Evolutionary conservation across 352 stramenopile genomes (phyloP).

Genomic region (Phytophthora idaei): DNA sequence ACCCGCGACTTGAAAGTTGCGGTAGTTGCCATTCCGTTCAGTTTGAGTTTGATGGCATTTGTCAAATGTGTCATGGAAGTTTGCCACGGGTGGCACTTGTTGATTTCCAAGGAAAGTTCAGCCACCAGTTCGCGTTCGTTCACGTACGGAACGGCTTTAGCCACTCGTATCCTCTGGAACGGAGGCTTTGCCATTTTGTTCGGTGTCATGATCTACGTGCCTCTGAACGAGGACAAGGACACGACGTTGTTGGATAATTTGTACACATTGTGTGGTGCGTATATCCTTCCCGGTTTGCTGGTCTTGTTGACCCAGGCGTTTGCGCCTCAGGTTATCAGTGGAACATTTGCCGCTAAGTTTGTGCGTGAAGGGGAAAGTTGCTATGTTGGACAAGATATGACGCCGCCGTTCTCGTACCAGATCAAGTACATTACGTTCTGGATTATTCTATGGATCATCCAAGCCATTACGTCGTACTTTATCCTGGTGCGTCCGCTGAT

Average conservation of each 20-base stretch:
- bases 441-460: slow-evolving; percentile 60
- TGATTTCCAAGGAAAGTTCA: slow-evolving; percentile 54
- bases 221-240: slow-evolving; percentile 51
- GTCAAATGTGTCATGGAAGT: slow-evolving; percentile 73
- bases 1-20: slow-evolving; percentile 61
- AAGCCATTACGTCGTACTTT: slow-evolving; percentile 70
- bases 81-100: slow-evolving; percentile 68
- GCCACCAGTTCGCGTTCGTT: slow-evolving; percentile 61
- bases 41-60: slow-evolving; percentile 52
- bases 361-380: slow-evolving; percentile 73
- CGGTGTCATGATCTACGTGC: slow-evolving; percentile 66
- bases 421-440: slow-evolving; percentile 76
- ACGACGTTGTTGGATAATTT: slow-evolving; percentile 53
- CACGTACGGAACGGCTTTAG: slow-evolving; percentile 60
- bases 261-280: slow-evolving; percentile 46
- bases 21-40: slow-evolving; percentile 55
- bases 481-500: slow-evolving; percentile 69
- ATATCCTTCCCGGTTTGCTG: slow-evolving; percentile 54
- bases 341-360: slow-evolving; percentile 73
- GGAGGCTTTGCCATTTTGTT: slow-evolving; percentile 62
- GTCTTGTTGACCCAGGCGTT: slow-evolving; percentile 60
- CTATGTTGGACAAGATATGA: slow-evolving; percentile 75
- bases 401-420: slow-evolving; percentile 57
- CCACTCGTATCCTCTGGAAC: slow-evolving; percentile 66
- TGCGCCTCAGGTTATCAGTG: slow-evolving; percentile 53